phyloP scores from a whole-genome alignment of 2,329 filamentous ascomycete species.

The Fusarium sp. region DNA sequence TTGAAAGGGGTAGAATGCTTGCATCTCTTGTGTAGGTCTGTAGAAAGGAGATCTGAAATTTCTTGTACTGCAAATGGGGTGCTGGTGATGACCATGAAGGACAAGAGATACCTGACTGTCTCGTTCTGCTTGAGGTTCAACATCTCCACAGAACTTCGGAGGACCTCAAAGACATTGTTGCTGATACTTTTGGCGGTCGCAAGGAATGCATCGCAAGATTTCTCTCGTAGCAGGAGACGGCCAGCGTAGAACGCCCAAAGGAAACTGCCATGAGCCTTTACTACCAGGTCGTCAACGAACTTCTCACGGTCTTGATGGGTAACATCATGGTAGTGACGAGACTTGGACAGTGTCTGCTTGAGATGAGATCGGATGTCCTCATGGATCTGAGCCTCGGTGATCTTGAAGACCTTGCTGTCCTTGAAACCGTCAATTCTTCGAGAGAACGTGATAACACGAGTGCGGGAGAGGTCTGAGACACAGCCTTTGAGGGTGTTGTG shows the following conservation, averaged over 20 bases:
- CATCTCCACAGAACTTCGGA: slow-evolving; percentile 21
- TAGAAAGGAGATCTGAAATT: slow-evolving; percentile 52
- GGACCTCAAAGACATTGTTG: slow-evolving; percentile 26
- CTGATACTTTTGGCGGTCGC: slow-evolving; percentile 23
- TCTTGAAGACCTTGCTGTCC: slow-evolving; percentile 49
- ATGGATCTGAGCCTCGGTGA: slow-evolving; percentile 51
- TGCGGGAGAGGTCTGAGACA: slow-evolving; percentile 47
- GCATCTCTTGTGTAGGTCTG: slow-evolving; percentile 36
- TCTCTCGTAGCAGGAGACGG: slow-evolving; percentile 48
- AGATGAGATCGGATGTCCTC: slow-evolving; percentile 52
- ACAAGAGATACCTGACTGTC: slow-evolving; percentile 47
- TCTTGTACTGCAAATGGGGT: slow-evolving; percentile 53
- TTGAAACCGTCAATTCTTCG: slow-evolving; percentile 52
- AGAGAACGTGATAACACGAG: slow-evolving; percentile 55
- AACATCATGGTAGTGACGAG: slow-evolving; percentile 36
- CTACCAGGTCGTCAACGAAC: slow-evolving; percentile 49
- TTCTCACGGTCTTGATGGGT: slow-evolving; percentile 48
- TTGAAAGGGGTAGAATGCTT: slow-evolving; percentile 20
- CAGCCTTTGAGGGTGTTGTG: slow-evolving; percentile 51
- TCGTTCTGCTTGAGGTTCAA: slow-evolving; percentile 36
- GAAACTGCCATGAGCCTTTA: slow-evolving; percentile 54
- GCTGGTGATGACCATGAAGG: slow-evolving; percentile 53
- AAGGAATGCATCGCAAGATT: slow-evolving; percentile 23
- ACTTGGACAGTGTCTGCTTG: slow-evolving; percentile 36
- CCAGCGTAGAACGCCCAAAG: slow-evolving; percentile 55